phyloP scores from a whole-genome alignment of 1,139 yeast genomes.

The Candida sp. region DNA sequence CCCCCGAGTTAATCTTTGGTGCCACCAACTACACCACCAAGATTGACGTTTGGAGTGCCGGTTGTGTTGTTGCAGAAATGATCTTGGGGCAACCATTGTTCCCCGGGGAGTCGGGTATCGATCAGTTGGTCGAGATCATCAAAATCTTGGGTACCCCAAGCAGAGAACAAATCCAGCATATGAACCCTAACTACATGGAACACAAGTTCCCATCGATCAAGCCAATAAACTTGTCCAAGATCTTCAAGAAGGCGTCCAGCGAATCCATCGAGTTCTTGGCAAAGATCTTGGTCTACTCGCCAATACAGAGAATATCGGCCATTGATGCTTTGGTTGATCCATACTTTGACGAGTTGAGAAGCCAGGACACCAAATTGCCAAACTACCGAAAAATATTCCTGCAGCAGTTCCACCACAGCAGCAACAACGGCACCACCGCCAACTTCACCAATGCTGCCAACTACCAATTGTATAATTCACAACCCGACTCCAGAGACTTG shows the following conservation, averaged over 20 bases:
- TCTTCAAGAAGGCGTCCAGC: conserved; percentile 68
- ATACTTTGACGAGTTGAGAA: conserved; percentile 78
- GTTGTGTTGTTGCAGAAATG: conserved; percentile 98
- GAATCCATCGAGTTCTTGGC: conserved; percentile 70
- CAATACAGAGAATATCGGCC: conserved; percentile 71
- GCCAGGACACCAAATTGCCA: conserved; percentile 57
- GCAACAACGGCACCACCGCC: conserved; percentile 2
- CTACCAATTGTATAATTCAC: conserved; percentile 40
- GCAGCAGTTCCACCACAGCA: conserved; percentile 33
- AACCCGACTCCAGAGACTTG: conserved; percentile 46
- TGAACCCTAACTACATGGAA: conserved; percentile 98
- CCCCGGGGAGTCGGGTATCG: conserved; percentile 98
- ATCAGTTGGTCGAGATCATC: conserved; percentile 95
- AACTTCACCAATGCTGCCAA: conserved; percentile 29
- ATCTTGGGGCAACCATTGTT: conserved; percentile 95
- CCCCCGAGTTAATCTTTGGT: conserved; percentile 92
- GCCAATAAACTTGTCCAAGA: conserved; percentile 88
- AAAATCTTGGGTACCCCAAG: conserved; percentile 96
- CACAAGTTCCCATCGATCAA: conserved; percentile 96
- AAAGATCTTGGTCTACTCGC: conserved; percentile 74
- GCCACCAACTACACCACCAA: conserved; percentile 95
- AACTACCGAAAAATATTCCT: conserved; percentile 51
- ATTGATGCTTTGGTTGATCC: conserved; percentile 70
- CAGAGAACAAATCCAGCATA: conserved; percentile 87
- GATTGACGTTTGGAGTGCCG: conserved; percentile 98